Evolutionary conservation across 768 basidiomycete species (phyloP), one percentile per base, ranked within the genome.

Genomic region (Agrocybe praecox): DNA sequence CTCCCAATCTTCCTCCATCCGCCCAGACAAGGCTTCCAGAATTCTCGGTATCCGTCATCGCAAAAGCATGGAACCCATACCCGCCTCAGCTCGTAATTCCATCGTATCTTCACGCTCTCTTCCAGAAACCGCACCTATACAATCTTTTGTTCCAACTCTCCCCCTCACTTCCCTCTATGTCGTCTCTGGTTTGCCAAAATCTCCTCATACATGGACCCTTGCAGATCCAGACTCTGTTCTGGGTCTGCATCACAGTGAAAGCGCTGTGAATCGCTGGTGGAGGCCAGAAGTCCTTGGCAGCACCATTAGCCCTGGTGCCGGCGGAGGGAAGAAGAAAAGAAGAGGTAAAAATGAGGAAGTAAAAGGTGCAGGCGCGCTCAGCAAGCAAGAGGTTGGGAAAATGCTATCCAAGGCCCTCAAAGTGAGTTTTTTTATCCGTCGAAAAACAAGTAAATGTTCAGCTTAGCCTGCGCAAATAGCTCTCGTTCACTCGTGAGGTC

Each of bases 401-500:
- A 92, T 96, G 86, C 79, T 94, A 42, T 91, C 90, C 58, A 95
- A 95, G 71, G 89, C 91, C 6, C 84, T 95, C 68, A 96, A 96
- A 83, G 92, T 91, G 56, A 55, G 72, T 64, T n/a, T 12, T 56
- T 14, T 19, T 18, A 45, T 42, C 51, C 53, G 46, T 53, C 55
- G 50, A 24, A 32, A 29, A 5, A 4, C 26, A 29, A 4, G 32
- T 33, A 36, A 55, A 47, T 44, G 40, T 55, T 53, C 58, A 42
- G 15, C 43, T 59, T 49, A 32, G 55, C 9, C 26, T 29, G 26
- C 26, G 3, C 14, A 33, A 17, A 40, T 62, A 95, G 92, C 86
- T 96, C 45, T 93, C 93, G 8, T 95, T 96, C 71, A 86, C 92
- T 33, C 89, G 90, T 52, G 94, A 96, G 70, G 91, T 96, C 43